phyloP scores from a whole-genome alignment of 352 stramenopile genomes.

The Phytopythium oedochilum region DNA sequence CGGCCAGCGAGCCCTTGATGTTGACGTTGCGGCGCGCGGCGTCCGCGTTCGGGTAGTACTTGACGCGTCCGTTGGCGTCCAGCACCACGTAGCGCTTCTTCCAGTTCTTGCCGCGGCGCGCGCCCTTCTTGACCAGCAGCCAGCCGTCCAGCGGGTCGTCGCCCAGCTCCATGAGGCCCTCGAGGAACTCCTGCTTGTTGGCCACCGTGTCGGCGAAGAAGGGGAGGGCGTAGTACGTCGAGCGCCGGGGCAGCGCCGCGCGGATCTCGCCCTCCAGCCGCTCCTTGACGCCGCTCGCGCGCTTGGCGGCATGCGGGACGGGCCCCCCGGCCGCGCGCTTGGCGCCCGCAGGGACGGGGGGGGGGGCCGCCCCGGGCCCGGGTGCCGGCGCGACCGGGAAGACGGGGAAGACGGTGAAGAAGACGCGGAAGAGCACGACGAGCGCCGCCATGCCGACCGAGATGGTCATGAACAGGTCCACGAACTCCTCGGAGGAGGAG shows the following conservation, averaged over 20 bases:
- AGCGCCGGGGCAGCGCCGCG: conserved; percentile 44
- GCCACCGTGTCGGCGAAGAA: conserved; percentile 74
- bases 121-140: conserved; percentile 74
- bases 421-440: conserved; percentile 59
- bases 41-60: conserved; percentile 78
- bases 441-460: conserved; percentile 56
- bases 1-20: conserved; percentile 67
- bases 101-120: conserved; percentile 71
- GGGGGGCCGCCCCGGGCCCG: too few relatives aligned
- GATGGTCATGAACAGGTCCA: conserved; percentile 64
- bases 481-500: conserved; percentile 24
- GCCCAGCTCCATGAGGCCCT: conserved; percentile 58
- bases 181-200: conserved; percentile 76
- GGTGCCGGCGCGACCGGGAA: conserved; percentile 26
- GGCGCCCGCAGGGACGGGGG: too few relatives aligned
- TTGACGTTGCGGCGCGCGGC: conserved; percentile 72
- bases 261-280: conserved; percentile 60
- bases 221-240: conserved; percentile 71
- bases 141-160: conserved; percentile 69
- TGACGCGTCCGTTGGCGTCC: conserved; percentile 66
- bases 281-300: conserved; percentile 43
- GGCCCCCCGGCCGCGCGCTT: too few relatives aligned
- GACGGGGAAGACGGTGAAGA: conserved; percentile 46
- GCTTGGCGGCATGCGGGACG: conserved; percentile 11
- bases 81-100: conserved; percentile 83